Evolutionary conservation across 1,139 yeast genomes (phyloP).

Genomic region (Candida gigantensis): DNA sequence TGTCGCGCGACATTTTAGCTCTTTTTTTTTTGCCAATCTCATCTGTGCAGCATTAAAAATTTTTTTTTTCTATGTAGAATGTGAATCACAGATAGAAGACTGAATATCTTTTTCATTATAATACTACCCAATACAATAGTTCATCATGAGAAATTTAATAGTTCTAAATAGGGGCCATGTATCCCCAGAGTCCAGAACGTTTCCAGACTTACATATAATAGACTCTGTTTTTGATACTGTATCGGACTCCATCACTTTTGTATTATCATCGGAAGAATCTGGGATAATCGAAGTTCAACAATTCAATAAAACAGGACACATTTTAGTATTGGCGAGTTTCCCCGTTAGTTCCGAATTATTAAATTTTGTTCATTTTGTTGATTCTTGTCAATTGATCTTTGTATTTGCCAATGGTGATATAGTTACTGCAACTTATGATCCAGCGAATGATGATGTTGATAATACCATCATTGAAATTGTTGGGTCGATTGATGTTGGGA

Average conservation of each 20-base stretch:
- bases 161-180: slow-evolving; percentile 59
- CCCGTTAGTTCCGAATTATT: slow-evolving; percentile 38
- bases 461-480: slow-evolving; percentile 68
- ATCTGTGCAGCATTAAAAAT: too few relatives aligned
- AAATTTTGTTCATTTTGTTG: slow-evolving; percentile 66
- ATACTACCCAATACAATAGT: too few relatives aligned
- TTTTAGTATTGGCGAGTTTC: slow-evolving; percentile 57
- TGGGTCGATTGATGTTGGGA: slow-evolving; percentile 80
- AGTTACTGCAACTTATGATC: slow-evolving; percentile 64
- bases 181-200: slow-evolving; percentile 48
- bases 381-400: slow-evolving; percentile 59
- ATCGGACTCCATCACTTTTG: slow-evolving; percentile 71
- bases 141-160: slow-evolving; percentile 56
- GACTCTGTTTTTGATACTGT: slow-evolving; percentile 74
- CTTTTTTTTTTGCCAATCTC: too few relatives aligned
- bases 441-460: slow-evolving; percentile 48
- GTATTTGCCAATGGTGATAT: slow-evolving; percentile 70
- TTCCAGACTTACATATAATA: slow-evolving; percentile 62
- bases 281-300: slow-evolving; percentile 53
- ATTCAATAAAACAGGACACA: slow-evolving; percentile 59
- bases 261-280: slow-evolving; percentile 60
- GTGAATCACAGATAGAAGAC: too few relatives aligned
- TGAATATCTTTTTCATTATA: too few relatives aligned
- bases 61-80: too few relatives aligned
- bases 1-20: too few relatives aligned